Evolutionary conservation across 106 monocot species (phyloP).

Genomic region (Apostasia shenzhenica): DNA sequence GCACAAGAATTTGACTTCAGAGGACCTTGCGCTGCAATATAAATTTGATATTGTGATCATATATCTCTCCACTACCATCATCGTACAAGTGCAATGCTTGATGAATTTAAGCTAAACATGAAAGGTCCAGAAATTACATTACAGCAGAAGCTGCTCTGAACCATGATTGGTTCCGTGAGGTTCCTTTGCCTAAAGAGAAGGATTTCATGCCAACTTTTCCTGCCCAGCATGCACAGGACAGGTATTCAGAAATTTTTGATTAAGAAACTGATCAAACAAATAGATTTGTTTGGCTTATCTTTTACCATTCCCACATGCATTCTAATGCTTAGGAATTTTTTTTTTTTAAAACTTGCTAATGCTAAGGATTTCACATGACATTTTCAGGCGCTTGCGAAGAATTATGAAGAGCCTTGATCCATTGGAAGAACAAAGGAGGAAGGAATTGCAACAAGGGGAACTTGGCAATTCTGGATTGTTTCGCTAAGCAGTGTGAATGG

Average conservation of each 20-base stretch:
- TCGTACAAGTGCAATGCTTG: too few relatives aligned
- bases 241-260: too few relatives aligned
- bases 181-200: constrained; percentile 84
- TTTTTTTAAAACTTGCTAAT: neutral
- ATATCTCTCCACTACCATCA: too few relatives aligned
- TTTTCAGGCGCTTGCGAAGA: constrained; percentile 43
- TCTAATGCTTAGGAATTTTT: neutral
- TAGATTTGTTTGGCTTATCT: neutral
- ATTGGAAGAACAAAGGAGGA: constrained; percentile 50
- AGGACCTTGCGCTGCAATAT: too few relatives aligned
- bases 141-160: constrained; percentile 68
- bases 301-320: neutral
- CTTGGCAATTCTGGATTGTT: constrained; percentile 36
- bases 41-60: too few relatives aligned
- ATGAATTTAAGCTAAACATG: too few relatives aligned
- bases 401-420: constrained; percentile 88
- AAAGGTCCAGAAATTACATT: too few relatives aligned
- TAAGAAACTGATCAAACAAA: neutral
- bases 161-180: constrained; percentile 79
- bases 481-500: constrained; percentile 21
- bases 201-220: constrained; percentile 97
- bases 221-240: constrained; percentile 74
- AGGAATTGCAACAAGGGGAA: constrained; percentile 54
- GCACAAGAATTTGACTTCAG: too few relatives aligned
- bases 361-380: neutral